Evolutionary conservation across 129 eudicot species (phyloP), one percentile per base, ranked within the genome.

Genomic region (Flaveria brownii): DNA sequence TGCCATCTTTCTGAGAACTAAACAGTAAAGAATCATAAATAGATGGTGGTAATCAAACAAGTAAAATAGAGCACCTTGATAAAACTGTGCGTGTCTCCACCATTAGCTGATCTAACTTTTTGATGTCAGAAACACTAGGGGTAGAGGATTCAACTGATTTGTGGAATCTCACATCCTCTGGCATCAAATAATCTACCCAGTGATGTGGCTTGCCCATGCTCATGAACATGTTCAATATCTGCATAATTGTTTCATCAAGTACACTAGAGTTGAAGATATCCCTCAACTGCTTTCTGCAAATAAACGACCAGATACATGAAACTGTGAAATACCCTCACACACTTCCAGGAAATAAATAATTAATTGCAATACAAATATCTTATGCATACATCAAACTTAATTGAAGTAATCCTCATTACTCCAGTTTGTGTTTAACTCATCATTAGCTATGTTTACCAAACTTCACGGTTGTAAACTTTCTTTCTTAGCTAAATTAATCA

Each of bases 101-200:
- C 88, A 88, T 88, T 63, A 94, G 88, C 78, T 79, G 89, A 66
- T 86, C 91, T 75, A 94, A 87, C 79, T 91, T 94, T 71, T 89
- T 74, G 25, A 80, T 30, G 28, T 75, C 76, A 22, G 88, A 73
- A 77, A 73, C 70, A 77, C 77, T 70, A 52, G 78, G 71, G 60
- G 45, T 4, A 3, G 71, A 66, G 16, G 71, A 41, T 66, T 66
- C 71, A 39, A n/a, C 51, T 78, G 81, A 63, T 80, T 77, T 81
- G 77, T 73, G 72, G n/a, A 72, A 77, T 80, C 78, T 81, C 60
- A 80, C 69, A 78, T 85, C 87, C 76, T 88, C 92, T 0, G 97
- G 93, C 96, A 94, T 94, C 76, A 94, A 68, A 86, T 87, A 94
- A 71, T 87, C 84, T 71, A 89, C 80, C 97, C 98, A 94, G 25